Percentiles rank a stretch among this genome's conserved stretches.
These are phyloP conservation scores for Cytospora schulzeri DNA, from an alignment of 2,329 filamentous ascomycete species.

Conservation along the genomic window DNA sequence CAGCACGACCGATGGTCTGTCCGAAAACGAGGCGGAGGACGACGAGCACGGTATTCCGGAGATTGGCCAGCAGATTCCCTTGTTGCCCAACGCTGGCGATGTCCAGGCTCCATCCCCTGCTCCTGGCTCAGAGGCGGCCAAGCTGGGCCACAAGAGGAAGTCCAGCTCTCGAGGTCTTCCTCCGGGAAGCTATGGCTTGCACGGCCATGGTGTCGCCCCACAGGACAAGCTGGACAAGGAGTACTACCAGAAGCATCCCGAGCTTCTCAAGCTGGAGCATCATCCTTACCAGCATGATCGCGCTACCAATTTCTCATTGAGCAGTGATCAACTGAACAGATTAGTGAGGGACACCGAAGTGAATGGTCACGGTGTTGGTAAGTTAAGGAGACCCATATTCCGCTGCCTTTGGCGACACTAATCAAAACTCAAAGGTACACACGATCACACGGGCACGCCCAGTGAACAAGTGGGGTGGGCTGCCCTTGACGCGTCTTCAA, in stretches of 20 bases:
- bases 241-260: constrained; percentile 91
- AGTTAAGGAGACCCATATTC: constrained; percentile 31
- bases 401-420: constrained; percentile 28
- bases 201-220: constrained; percentile 77
- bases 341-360: constrained; percentile 75
- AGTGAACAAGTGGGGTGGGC: constrained; percentile 90
- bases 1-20: constrained; percentile 56
- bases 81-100: constrained; percentile 90
- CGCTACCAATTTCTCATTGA: constrained; percentile 77
- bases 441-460: constrained; percentile 70
- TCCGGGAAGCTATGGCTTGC: constrained; percentile 89
- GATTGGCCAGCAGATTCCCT: constrained; percentile 89
- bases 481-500: constrained; percentile 80
- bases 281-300: constrained; percentile 58
- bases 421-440: constrained; percentile 56
- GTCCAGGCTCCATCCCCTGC: constrained; percentile 92
- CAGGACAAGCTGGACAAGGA: constrained; percentile 85
- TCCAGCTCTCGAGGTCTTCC: constrained; percentile 73
- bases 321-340: constrained; percentile 86
- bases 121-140: constrained; percentile 47
- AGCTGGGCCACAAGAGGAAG: constrained; percentile 67
- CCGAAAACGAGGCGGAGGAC: constrained; percentile 58
- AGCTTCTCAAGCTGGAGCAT: constrained; percentile 74
- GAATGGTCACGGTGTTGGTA: constrained; percentile 55
- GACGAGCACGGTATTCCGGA: constrained; percentile 90